Evolutionary conservation across 1,284 basidiomycete genomes (phyloP).

Genomic region (Irpex rosettiformis): DNA sequence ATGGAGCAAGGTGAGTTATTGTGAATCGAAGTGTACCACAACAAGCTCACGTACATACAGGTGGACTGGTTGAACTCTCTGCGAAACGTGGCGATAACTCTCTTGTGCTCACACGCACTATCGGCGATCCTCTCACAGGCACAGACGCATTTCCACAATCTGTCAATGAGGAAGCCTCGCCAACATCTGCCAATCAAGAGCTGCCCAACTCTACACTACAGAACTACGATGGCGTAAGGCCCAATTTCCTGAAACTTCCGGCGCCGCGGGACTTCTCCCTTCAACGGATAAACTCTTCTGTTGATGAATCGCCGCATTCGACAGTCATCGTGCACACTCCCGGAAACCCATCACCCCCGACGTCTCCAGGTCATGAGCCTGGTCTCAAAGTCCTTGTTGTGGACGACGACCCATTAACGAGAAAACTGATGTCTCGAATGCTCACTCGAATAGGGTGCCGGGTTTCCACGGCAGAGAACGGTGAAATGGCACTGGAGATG

Average conservation of each 20-base stretch:
- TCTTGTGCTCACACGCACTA: constrained; percentile 42
- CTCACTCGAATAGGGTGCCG: constrained; percentile 77
- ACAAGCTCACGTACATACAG: neutral
- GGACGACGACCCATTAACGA: constrained; percentile 77
- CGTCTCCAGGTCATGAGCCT: constrained; percentile 31
- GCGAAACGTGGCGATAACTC: constrained; percentile 40
- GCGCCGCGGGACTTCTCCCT: constrained; percentile 8
- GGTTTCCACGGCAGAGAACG: constrained; percentile 85
- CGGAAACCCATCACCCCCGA: constrained; percentile 10
- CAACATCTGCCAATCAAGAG: constrained; percentile 7
- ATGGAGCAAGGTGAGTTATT: constrained; percentile 60
- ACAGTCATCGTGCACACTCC: constrained; percentile 8
- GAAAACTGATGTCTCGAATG: constrained; percentile 80
- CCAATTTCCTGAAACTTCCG: constrained; percentile 4
- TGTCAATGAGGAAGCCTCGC: constrained; percentile 17
- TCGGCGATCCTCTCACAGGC: constrained; percentile 44
- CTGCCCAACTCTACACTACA: neutral
- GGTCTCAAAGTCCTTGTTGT: constrained; percentile 67
- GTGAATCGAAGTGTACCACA: neutral
- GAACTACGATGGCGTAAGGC: neutral
- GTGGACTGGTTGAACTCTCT: constrained; percentile 59
- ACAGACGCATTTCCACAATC: constrained; percentile 23
- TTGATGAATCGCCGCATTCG: constrained; percentile 11
- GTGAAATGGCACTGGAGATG: constrained; percentile 75
- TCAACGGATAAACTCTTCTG: neutral